Base-by-base conservation (phyloP, 1,139 yeast genomes). In the Saccharomyces hybrid region DNA sequence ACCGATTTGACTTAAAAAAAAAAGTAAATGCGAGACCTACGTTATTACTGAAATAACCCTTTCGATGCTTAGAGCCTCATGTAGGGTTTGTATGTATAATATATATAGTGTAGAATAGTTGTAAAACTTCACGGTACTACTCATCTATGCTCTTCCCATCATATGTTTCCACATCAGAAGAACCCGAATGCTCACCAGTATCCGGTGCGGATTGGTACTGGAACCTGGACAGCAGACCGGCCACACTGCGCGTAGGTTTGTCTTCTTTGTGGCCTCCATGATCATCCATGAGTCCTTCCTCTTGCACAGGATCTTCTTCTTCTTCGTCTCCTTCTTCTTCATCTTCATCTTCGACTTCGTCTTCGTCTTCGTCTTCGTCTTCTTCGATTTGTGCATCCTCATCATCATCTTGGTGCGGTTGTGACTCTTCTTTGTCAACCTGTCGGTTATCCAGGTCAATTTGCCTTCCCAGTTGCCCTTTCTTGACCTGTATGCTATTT, bases 201-300 rank as follows among this genome's bases (percentile, higher is more conserved):
- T 44, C 52, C 28, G 13, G 48, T 14, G 27, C 49, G 14, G 26
- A 31, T 23, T 25, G 11, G 23, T 49, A 29, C 13, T 38, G 42
- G 23, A 38, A 38, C 42, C 42, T 38, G 8, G 42, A 38, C 25
- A 38, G 42, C 11, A 38, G 5, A 38, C 23, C 11, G 9, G 42
- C 38, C 25, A 42, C 51, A 16, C 46, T 20, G 4, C 20, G 38
- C 41, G 46, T 51, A 13, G 51, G 56, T 41, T 52, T 59, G 5
- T 54, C 55, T 34, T 54, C 51, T 46, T 71, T 20, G 61, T 54
- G 42, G 73, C 77, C 31, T 38, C 63, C 64, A 53, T 70, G 66
- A 53, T 73, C 75, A 25, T 60, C 57, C 42, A 56, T 60, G 29
- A 58, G 55, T 44, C 56, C 62, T 44, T 54, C 57, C 49, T 56